These are phyloP conservation scores for Pseudozyma sp. DNA, from an alignment of 1,284 basidiomycete genomes.

Conservation along the genomic window DNA sequence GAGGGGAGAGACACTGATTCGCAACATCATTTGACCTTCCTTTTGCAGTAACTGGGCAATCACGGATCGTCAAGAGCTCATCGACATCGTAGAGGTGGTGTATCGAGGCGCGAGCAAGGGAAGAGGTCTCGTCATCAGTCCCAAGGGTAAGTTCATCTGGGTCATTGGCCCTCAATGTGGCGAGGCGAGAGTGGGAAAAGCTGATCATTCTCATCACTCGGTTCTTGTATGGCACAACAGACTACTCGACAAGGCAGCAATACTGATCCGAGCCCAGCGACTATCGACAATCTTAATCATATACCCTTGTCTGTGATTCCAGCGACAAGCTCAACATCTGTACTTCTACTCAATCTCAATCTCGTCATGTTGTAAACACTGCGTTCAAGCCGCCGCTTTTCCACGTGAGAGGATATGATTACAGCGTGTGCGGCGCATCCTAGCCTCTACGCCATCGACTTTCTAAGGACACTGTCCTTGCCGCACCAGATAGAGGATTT, in stretches of 20 bases:
- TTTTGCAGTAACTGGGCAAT: slow-evolving; percentile 63
- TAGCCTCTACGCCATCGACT: no score
- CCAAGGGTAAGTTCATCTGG: slow-evolving; percentile 77
- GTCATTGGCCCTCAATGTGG: neutral
- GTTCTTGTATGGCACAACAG: slow-evolving; percentile 10
- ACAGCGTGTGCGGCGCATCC: no score
- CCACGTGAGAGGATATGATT: no score
- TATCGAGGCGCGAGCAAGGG: slow-evolving; percentile 98
- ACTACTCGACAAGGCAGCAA: slow-evolving; percentile 61
- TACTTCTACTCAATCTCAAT: slow-evolving; percentile 4
- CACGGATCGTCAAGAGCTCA: slow-evolving; percentile 73
- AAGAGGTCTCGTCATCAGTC: slow-evolving; percentile 95
- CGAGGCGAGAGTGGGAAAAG: neutral
- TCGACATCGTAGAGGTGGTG: slow-evolving; percentile 98
- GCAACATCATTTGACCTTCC: neutral
- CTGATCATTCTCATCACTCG: neutral
- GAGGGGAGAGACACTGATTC: neutral
- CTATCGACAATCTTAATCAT: neutral
- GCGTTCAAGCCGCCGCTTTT: neutral
- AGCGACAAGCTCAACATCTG: slow-evolving; percentile 2
- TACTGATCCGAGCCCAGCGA: slow-evolving; percentile 32
- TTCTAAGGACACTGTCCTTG: no score
- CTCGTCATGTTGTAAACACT: neutral
- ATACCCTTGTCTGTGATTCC: slow-evolving; percentile 18
- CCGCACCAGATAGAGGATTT: no score